Evolutionary conservation across 148 eudicot species (phyloP).

Genomic region (Rhododendron simsii): DNA sequence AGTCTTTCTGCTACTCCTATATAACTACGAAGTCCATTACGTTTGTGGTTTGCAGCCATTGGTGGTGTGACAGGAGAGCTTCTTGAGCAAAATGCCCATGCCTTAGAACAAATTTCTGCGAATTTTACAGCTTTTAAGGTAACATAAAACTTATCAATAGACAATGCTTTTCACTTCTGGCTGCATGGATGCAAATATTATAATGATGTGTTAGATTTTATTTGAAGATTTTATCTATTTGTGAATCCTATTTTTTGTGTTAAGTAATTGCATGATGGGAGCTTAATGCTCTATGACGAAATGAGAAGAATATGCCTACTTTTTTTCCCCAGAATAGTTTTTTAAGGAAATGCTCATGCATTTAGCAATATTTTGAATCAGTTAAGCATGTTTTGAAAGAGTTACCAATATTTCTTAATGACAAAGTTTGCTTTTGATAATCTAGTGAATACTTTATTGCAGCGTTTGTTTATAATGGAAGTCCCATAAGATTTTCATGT

Average conservation of each 20-base stretch:
- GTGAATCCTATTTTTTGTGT: neutral
- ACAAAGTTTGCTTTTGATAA: neutral
- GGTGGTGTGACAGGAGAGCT: slow-evolving; percentile 82
- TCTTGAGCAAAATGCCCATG: slow-evolving; percentile 84
- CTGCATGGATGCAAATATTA: neutral
- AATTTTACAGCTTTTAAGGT: slow-evolving; percentile 82
- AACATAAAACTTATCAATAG: neutral
- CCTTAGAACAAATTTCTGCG: slow-evolving; percentile 67
- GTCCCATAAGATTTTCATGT: neutral
- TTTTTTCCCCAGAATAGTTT: neutral
- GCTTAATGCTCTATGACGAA: neutral
- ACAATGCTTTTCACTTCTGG: neutral
- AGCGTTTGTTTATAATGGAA: neutral
- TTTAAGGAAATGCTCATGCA: neutral
- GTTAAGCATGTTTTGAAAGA: neutral
- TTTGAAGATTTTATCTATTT: neutral
- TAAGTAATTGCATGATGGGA: neutral
- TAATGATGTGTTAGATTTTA: neutral
- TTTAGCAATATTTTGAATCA: neutral
- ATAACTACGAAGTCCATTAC: neutral
- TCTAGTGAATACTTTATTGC: neutral
- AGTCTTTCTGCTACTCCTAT: neutral
- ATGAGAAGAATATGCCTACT: neutral
- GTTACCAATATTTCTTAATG: neutral
- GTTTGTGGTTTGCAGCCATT: slow-evolving; percentile 57